Evolutionary conservation across 495 filamentous ascomycete genomes (phyloP), one percentile per base, ranked within the genome.

Genomic region (Daldinia decipiens): DNA sequence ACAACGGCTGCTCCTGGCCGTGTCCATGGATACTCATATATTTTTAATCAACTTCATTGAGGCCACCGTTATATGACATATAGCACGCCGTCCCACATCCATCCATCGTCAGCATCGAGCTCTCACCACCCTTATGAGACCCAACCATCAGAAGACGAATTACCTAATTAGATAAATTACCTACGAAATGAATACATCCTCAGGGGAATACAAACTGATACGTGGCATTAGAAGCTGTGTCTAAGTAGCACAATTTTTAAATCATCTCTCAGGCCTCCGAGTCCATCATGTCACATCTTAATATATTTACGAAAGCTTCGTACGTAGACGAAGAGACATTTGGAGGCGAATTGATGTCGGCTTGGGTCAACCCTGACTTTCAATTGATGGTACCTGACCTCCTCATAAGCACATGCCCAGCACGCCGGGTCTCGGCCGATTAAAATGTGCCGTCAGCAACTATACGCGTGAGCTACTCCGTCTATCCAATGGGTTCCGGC

Each of bases 341-440:
- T 58, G 27, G 60, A 68, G 65, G 65, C 39, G 60, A 72, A 62
- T 58, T 39, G 36, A 61, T 36, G 40, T 8, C 40, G n/a, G 4
- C 55, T 27, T 56, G 50, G 60, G 26, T 53, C 40, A 61, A 61
- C 29, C 60, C 34, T 65, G 55, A 31, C 19, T 31, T 29, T 21
- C 39, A 31, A 19, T n/a, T 24, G 50, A 31, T 26, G 15, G 32
- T 47, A 53, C 26, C 19, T 47, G 7, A 55, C 17, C 40, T 63
- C 34, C 32, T 47, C 29, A 32, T 51, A 27, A 65, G 51, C 50
- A 56, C 55, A 36, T 43, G 24, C 17, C n/a, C 29, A 64, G 17
- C 32, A 56, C 55, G 26, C 24, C 39, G 55, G 55, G 59, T 68
- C 65, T 68, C 70, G 65, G 70, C 65, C 26, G 47, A 62, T 62